Base-by-base conservation (phyloP, 2,329 filamentous ascomycete species). In the Pseudogymnoascus sp. region DNA sequence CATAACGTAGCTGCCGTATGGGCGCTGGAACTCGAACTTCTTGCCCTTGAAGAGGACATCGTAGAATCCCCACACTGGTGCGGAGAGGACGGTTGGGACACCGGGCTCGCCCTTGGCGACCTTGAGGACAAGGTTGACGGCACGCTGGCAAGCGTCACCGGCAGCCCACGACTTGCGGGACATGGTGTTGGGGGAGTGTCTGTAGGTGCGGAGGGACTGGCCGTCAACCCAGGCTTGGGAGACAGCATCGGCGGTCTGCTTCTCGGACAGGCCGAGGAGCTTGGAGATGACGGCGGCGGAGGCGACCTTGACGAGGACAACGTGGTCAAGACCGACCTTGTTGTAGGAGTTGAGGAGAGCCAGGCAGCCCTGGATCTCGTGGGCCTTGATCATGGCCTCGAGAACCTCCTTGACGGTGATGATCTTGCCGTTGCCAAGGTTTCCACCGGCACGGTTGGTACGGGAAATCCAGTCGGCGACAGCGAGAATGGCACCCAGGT, bases 111-210 rank as follows among this genome's bases (percentile, higher is more conserved):
- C 95, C 81, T 90, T 92, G 78, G 91, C 83, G 60, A 97, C 92
- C 83, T 95, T 96, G 72, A 97, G 83, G 34, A 88, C 91, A 62
- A 96, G 83, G 81, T 93, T 96, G 70, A 97, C 93, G 66, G 93
- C 92, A 70, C 91, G 89, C 80, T 98, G 92, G 83, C 95, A 99
- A 69, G 95, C 95, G 75, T 99, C 95, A 79, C 95, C 95, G 68
- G 95, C 95, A 73, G 95, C 95, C 95, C 95, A 99, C 14, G 93
- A 97, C 84, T 99, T 99, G 75, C 95, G 88, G 66, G 93, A 97
- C 95, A 99, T 99, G 82, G 95, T 98, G 84, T 99, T 99, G 73
- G 95, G 95, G 61, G 91, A 87, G 82, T 99, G 95, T 72, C 95
- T 87, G 86, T 99, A 99, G 67, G 95, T 99, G 70, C 95, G 90